Evolutionary conservation across 1,284 basidiomycete species (phyloP), one percentile per base, ranked within the genome.

Genomic region (Hemileccinum hortonii): DNA sequence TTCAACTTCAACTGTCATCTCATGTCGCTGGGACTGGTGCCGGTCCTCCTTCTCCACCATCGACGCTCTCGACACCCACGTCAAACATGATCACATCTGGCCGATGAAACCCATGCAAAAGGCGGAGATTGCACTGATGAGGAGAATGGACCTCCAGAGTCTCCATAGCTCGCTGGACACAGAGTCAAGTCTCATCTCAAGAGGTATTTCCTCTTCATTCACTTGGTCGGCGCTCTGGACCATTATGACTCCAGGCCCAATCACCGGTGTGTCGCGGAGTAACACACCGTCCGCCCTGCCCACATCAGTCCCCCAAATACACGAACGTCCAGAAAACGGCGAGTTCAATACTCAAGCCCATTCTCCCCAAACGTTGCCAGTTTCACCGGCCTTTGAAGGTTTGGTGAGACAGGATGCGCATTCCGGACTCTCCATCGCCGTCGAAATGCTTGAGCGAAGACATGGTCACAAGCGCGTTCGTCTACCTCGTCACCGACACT

Each of bases 21-120:
- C 58, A 3, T 75, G 81, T 63, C 69, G 69, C 42, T 83, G 81
- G 81, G 69, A 69, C 8, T 79, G 76, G 74, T 83, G 82, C 47
- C 66, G 74, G 3, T 61, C 62, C 18, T 69, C 66, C 3, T 82
- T 78, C 52, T 36, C 59, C 8, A 69, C 59, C 19, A 61, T 68
- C n/a, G 54, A 63, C 2, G 72, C 72, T n/a, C 72, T 81, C 21
- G 59, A 66, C 5, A 53, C 65, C 8, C 81, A 83, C 58, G 73
- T 82, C 36, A 61, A 72, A n/a, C 59, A 68, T 39, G 73, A 77
- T 14, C 82, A 84, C 59, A 69, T 80, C 45, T 69, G 63, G 39
- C 66, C 64, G 18, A 67, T 73, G 37, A 59, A 71, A 24, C 69
- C 71, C 42, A 58, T 71, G 68, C 56, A 45, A 15, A 71, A 54